phyloP scores from a whole-genome alignment of 257 asterid genomes.

The Ophiorrhiza pumila region DNA sequence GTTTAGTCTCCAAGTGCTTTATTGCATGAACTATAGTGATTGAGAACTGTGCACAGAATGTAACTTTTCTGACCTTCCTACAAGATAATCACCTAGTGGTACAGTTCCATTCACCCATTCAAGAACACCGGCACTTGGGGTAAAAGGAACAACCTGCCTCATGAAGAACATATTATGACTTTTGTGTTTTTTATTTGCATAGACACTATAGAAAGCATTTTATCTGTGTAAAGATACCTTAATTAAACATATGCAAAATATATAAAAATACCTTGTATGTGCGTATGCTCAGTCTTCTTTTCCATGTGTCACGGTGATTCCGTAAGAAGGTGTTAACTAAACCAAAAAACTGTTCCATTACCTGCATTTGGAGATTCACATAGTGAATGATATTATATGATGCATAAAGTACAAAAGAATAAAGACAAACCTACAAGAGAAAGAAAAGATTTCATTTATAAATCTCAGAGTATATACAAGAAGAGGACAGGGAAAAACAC shows the following conservation, averaged over 20 bases:
- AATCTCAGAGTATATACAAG: not conserved
- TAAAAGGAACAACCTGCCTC: constrained; percentile 88
- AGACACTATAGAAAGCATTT: not conserved
- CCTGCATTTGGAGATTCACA: constrained; percentile 40
- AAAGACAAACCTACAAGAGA: not conserved
- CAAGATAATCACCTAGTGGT: constrained; percentile 94
- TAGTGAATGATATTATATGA: not conserved
- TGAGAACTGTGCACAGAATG: constrained; percentile 13
- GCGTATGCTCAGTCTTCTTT: constrained; percentile 82
- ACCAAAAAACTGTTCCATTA: constrained; percentile 95
- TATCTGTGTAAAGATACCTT: not conserved
- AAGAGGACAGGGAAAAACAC: not conserved
- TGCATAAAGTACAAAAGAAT: not conserved
- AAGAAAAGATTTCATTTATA: not conserved
- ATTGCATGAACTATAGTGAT: constrained; percentile 11
- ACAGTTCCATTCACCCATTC: constrained; percentile 99
- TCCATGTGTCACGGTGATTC: constrained; percentile 86
- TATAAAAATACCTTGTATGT: constrained; percentile 73
- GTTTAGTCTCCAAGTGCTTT: constrained; percentile 20
- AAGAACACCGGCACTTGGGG: constrained; percentile 99
- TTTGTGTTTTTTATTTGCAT: not conserved
- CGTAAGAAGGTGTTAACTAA: constrained; percentile 91
- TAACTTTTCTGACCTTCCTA: constrained; percentile 62
- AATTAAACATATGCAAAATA: not conserved
- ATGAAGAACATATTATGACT: constrained; percentile 7